Evolutionary conservation across 2,329 filamentous ascomycete genomes (phyloP).

Genomic region (Sclerotinia spermophila): DNA sequence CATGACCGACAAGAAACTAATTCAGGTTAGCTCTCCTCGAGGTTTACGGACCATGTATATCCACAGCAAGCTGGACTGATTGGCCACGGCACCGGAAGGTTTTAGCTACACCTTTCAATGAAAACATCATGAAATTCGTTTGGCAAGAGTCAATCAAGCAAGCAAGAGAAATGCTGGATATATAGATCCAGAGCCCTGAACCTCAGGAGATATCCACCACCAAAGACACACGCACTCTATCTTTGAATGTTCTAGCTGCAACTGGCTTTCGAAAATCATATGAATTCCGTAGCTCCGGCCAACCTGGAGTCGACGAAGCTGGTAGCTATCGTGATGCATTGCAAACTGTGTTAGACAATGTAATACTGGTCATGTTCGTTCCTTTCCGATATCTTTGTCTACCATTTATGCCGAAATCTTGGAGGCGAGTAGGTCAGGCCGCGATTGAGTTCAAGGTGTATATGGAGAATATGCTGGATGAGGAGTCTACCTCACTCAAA

Average conservation of each 20-base stretch:
- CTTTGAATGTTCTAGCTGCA: constrained; percentile 1
- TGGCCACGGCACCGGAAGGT: background rate
- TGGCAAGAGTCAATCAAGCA: constrained; percentile 1
- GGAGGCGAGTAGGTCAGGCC: background rate
- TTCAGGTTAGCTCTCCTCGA: background rate
- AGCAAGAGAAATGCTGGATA: background rate
- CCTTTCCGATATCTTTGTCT: background rate
- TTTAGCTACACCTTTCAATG: background rate
- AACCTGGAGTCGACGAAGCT: background rate
- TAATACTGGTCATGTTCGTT: background rate
- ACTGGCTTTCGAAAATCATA: background rate
- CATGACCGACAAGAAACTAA: background rate
- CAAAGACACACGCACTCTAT: constrained; percentile 1
- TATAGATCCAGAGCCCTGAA: background rate
- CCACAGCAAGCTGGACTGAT: background rate
- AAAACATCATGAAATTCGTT: constrained; percentile 4
- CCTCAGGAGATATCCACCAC: background rate
- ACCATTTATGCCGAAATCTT: background rate
- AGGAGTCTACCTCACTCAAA: background rate
- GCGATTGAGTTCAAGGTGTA: background rate
- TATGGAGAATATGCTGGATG: background rate
- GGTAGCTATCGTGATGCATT: background rate
- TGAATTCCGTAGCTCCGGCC: background rate
- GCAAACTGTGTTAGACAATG: background rate
- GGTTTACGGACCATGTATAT: background rate